A percentile compares a stretch with the other conserved stretches of the same genome.
These are phyloP conservation scores for Nannizziopsis barbatae DNA, from an alignment of 2,329 filamentous ascomycete species.

Conservation along the genomic window DNA sequence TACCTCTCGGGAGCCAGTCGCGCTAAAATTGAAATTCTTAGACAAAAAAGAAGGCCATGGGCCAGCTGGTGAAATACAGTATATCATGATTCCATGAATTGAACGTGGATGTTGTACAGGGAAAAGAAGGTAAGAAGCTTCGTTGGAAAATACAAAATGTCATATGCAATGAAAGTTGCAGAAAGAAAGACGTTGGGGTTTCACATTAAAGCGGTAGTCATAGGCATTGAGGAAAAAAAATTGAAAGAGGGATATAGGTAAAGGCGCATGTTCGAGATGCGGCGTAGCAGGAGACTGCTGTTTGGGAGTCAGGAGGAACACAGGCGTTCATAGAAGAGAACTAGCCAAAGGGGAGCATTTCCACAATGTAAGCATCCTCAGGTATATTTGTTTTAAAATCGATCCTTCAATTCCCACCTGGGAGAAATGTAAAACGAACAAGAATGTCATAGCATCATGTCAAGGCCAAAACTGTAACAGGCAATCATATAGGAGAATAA, in stretches of 20 bases:
- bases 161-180: not conserved
- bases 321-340: slow-evolving; percentile 2
- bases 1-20: not conserved
- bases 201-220: slow-evolving; percentile 9
- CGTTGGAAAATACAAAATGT: not conserved
- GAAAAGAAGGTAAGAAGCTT: not conserved
- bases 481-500: not conserved
- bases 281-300: not conserved
- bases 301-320: not conserved
- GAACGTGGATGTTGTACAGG: slow-evolving; percentile 6
- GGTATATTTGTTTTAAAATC: slow-evolving; percentile 5
- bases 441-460: not conserved
- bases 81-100: not conserved
- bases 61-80: slow-evolving; percentile 7
- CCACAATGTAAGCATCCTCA: not conserved
- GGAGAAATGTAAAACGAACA: not conserved
- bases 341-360: not conserved
- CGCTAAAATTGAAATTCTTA: not conserved
- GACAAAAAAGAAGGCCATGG: slow-evolving; percentile 3
- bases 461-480: not conserved
- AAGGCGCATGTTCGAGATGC: not conserved
- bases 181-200: not conserved
- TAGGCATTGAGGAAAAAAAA: slow-evolving; percentile 2
- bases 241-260: not conserved
- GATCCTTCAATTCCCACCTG: not conserved